Evolutionary conservation across 2,329 filamentous ascomycete species (phyloP).

Genomic region (Xylaria sp.): DNA sequence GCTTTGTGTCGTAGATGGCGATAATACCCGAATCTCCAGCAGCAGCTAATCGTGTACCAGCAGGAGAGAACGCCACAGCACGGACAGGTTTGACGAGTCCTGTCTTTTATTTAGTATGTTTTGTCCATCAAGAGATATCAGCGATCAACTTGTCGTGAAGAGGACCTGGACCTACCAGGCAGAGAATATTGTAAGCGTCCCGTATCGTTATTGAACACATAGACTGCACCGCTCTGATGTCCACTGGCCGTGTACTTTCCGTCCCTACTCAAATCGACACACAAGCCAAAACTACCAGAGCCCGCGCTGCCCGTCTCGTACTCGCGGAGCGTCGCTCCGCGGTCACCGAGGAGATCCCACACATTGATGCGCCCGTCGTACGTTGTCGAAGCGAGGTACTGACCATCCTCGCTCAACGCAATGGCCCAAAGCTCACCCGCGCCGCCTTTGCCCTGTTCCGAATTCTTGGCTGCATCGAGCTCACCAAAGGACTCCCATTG

Average conservation of each 20-base stretch:
- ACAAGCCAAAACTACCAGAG: constrained; percentile 90
- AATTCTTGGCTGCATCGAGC: constrained; percentile 51
- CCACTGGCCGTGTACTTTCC: constrained; percentile 90
- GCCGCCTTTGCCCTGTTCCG: constrained; percentile 52
- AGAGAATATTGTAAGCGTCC: constrained; percentile 87
- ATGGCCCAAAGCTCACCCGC: constrained; percentile 87
- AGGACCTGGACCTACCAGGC: constrained; percentile 65
- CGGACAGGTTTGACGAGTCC: constrained; percentile 89
- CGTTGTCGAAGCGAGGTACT: constrained; percentile 86
- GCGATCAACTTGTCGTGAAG: neutral
- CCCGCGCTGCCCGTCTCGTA: constrained; percentile 79
- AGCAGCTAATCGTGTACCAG: constrained; percentile 84
- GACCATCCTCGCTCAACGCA: constrained; percentile 84
- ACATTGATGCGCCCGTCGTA: constrained; percentile 90
- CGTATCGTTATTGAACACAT: constrained; percentile 94
- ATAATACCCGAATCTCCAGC: constrained; percentile 91
- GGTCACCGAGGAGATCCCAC: constrained; percentile 74
- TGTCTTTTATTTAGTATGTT: constrained; percentile 48
- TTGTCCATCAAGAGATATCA: constrained; percentile 22
- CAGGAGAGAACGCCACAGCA: constrained; percentile 87
- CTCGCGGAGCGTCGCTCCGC: constrained; percentile 74
- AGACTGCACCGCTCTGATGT: constrained; percentile 90
- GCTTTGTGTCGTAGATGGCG: constrained; percentile 89
- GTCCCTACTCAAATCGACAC: constrained; percentile 82
- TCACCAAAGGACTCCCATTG: constrained; percentile 64